phyloP scores from a whole-genome alignment of 441 rosid genomes.

The Raphanus hybrid region DNA sequence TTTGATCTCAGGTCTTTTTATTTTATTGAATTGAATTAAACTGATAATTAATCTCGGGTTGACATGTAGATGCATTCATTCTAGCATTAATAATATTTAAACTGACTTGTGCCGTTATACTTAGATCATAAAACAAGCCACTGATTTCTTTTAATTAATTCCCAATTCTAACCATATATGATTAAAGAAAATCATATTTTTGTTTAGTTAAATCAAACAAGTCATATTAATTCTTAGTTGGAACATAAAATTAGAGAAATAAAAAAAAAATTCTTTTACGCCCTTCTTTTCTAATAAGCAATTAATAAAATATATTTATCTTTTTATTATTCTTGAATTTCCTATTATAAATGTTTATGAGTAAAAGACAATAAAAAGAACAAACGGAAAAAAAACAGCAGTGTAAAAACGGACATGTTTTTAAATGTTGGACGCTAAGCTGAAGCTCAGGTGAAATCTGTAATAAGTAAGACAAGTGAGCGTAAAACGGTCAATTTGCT shows the following conservation, averaged over 20 bases:
- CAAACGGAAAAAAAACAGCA: background rate
- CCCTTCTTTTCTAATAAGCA: background rate
- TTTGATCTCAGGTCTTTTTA: too few species aligned
- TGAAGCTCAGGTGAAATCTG: conserved; percentile 30
- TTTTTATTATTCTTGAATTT: background rate
- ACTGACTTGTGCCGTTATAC: too few species aligned
- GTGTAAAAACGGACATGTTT: conserved; percentile 20
- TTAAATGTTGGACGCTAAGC: conserved; percentile 29
- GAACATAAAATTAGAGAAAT: background rate
- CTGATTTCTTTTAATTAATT: background rate
- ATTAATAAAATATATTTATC: background rate
- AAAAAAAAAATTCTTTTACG: background rate
- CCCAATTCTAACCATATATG: conserved; percentile 2
- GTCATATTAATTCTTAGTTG: background rate
- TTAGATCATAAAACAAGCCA: background rate
- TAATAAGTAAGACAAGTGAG: conserved; percentile 9
- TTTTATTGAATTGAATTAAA: too few species aligned
- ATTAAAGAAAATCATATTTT: background rate
- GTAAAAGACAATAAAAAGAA: background rate
- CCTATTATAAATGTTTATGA: too few species aligned
- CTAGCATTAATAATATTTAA: too few species aligned
- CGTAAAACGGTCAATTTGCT: background rate
- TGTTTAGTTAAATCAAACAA: background rate
- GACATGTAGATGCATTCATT: too few species aligned
- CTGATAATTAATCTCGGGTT: too few species aligned